Conservation (phyloP, 129 eudicot species). For the Smallanthus sonchifolius region DNA sequence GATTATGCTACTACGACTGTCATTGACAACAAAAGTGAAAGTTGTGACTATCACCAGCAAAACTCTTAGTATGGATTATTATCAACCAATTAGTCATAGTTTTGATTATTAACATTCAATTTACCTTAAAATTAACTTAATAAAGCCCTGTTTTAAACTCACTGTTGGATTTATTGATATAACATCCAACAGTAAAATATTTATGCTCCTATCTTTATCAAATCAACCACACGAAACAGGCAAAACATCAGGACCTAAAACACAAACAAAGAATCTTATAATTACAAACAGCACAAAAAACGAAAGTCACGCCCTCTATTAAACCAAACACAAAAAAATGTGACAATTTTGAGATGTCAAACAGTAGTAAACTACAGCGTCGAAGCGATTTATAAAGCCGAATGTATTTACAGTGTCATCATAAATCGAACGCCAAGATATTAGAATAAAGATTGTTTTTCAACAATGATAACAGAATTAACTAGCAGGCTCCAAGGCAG, state of each 20-base stretch:
- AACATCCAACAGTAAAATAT: too few species aligned
- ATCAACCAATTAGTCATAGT: too few species aligned
- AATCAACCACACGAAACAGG: background rate
- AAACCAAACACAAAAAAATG: background rate
- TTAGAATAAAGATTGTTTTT: constrained; percentile 16
- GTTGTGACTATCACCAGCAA: too few species aligned
- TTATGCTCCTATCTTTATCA: too few species aligned
- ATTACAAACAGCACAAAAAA: background rate
- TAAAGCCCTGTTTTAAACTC: too few species aligned
- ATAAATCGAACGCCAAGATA: constrained; percentile 26
- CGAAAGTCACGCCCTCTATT: too few species aligned
- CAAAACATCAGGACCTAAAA: background rate
- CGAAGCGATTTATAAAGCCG: constrained; percentile 38
- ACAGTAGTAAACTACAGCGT: constrained; percentile 7
- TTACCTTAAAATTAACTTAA: too few species aligned
- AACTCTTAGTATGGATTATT: too few species aligned
- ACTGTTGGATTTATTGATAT: too few species aligned
- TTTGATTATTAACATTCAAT: too few species aligned
- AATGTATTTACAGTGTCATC: constrained; percentile 49
- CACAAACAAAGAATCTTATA: background rate
- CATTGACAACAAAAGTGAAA: too few species aligned
- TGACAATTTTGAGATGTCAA: background rate
- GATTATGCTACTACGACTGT: too few species aligned
- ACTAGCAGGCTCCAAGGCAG: constrained; percentile 19
- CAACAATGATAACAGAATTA: constrained; percentile 13